Percentiles rank a stretch among this genome's conserved stretches.
Conservation (phyloP, 495 filamentous ascomycete species). For the Xylaria cubensis region DNA sequence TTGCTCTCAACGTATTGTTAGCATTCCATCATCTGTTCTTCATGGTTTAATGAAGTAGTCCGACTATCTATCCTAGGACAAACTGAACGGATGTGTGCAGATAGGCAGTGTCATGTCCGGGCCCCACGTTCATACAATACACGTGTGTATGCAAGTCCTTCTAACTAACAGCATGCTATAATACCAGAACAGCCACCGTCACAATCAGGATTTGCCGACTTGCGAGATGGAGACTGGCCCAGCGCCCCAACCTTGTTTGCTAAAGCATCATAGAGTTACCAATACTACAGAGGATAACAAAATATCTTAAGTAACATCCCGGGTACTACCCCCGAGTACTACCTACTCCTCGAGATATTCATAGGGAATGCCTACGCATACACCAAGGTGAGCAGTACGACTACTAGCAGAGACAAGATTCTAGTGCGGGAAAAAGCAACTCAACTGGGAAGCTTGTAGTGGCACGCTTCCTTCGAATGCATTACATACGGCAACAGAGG, state of each 20-base stretch:
- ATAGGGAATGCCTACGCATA: neutral
- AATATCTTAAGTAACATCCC: neutral
- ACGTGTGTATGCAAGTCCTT: neutral
- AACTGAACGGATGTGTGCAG: neutral
- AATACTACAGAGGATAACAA: neutral
- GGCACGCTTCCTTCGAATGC: neutral
- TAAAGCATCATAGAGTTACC: neutral
- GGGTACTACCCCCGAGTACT: neutral
- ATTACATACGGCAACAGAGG: neutral
- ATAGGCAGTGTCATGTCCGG: neutral
- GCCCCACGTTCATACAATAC: constrained; percentile 4
- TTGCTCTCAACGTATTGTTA: neutral
- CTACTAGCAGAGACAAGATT: neutral
- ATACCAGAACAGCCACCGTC: neutral
- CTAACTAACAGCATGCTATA: neutral
- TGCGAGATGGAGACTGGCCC: neutral
- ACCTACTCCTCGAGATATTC: neutral
- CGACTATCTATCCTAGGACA: neutral
- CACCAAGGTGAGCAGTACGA: neutral
- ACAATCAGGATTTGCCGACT: neutral
- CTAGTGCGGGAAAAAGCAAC: neutral
- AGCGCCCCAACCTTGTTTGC: neutral
- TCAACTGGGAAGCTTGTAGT: neutral
- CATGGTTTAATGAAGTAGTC: neutral
- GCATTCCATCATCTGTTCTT: neutral